These are phyloP conservation scores for Lithospermum erythrorhizon DNA, from an alignment of 257 asterid genomes.

Conservation along the genomic window DNA sequence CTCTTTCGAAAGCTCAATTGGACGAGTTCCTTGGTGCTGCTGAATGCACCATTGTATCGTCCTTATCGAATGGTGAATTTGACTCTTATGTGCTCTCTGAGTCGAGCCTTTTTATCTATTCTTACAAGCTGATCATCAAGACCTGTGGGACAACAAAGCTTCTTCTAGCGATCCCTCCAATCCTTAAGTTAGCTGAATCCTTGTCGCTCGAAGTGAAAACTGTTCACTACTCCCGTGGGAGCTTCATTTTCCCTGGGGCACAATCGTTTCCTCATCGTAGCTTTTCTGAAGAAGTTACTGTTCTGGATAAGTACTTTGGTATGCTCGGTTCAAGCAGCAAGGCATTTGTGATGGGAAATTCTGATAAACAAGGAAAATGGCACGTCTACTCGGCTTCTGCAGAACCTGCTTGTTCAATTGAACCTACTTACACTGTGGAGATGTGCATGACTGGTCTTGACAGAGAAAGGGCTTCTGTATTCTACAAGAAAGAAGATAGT, in stretches of 20 bases:
- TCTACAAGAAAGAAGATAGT: slow-evolving; percentile 43
- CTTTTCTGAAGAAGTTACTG: slow-evolving; percentile 70
- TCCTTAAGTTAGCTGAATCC: slow-evolving; percentile 43
- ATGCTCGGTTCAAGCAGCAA: slow-evolving; percentile 49
- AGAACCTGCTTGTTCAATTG: slow-evolving; percentile 19
- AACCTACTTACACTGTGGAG: slow-evolving; percentile 55
- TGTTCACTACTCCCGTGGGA: slow-evolving; percentile 67
- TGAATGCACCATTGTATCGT: slow-evolving; percentile 75
- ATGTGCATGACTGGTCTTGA: slow-evolving; percentile 87
- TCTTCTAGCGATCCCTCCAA: slow-evolving; percentile 62
- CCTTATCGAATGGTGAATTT: slow-evolving; percentile 45
- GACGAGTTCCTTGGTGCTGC: slow-evolving; percentile 71
- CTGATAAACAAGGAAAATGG: slow-evolving; percentile 48
- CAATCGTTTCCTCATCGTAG: slow-evolving; percentile 63
- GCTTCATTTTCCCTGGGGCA: slow-evolving; percentile 82
- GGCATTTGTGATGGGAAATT: slow-evolving; percentile 52
- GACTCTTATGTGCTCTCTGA: slow-evolving; percentile 85
- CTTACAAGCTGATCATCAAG: slow-evolving; percentile 67
- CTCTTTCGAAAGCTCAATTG: slow-evolving; percentile 51
- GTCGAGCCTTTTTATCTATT: slow-evolving; percentile 69
- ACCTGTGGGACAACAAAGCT: slow-evolving; percentile 80
- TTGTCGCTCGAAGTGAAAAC: slow-evolving; percentile 40
- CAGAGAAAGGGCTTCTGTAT: slow-evolving; percentile 56
- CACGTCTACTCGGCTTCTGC: slow-evolving; percentile 62
- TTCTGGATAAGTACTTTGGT: slow-evolving; percentile 57